These are phyloP conservation scores for Zygoascus sp. DNA, from an alignment of 1,139 yeast genomes.

Conservation along the genomic window DNA sequence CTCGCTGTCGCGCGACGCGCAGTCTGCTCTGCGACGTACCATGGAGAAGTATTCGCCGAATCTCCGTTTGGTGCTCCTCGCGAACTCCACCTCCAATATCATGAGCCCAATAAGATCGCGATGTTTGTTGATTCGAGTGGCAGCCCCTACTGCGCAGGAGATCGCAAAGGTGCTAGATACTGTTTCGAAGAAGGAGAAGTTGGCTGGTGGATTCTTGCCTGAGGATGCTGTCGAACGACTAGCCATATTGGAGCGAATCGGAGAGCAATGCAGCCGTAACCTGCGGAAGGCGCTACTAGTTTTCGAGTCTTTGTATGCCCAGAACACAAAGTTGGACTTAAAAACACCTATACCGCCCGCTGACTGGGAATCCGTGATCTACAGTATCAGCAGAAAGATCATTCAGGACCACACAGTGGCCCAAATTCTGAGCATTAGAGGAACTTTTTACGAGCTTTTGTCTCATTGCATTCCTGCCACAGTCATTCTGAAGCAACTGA, in stretches of 20 bases:
- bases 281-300: constrained; percentile 72
- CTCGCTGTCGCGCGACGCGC: constrained; percentile 88
- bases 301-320: constrained; percentile 81
- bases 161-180: constrained; percentile 49
- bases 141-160: constrained; percentile 69
- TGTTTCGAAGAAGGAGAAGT: constrained; percentile 57
- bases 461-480: constrained; percentile 93
- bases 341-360: constrained; percentile 49
- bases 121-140: constrained; percentile 76
- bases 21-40: constrained; percentile 93
- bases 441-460: constrained; percentile 73
- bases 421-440: constrained; percentile 61
- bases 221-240: constrained; percentile 37
- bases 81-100: constrained; percentile 86
- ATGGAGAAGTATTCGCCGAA: constrained; percentile 95
- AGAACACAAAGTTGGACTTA: constrained; percentile 35
- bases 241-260: constrained; percentile 49
- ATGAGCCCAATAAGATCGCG: constrained; percentile 94
- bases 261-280: constrained; percentile 59
- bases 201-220: constrained; percentile 35
- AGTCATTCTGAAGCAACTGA: constrained; percentile 62
- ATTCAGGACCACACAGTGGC: constrained; percentile 60
- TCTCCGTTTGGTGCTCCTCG: constrained; percentile 75
- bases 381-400: constrained; percentile 58
- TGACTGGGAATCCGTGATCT: constrained; percentile 85